A percentile compares a stretch with the other conserved stretches of the same genome.
Evolutionary conservation across 2,329 filamentous ascomycete genomes (phyloP).

Genomic region (Malbranchea cinnamomea): DNA sequence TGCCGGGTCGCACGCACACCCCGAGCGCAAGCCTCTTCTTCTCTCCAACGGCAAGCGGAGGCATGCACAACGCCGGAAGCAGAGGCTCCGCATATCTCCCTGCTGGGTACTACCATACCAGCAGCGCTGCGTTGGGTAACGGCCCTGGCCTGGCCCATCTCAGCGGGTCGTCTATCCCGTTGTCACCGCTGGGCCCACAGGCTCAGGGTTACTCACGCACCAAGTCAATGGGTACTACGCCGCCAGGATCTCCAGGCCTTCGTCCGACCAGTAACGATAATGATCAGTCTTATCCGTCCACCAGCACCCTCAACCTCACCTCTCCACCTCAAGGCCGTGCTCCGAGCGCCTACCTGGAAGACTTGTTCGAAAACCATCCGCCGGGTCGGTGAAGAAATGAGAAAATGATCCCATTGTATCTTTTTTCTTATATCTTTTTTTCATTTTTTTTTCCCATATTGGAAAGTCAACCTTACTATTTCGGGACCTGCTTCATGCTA

Average conservation of each 20-base stretch:
- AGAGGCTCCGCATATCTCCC: conserved; percentile 70
- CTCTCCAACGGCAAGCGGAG: conserved; percentile 67
- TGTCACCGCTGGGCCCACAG: conserved; percentile 47
- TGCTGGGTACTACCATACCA: conserved; percentile 76
- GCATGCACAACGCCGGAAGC: conserved; percentile 38
- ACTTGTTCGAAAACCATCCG: conserved; percentile 64
- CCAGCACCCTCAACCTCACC: conserved; percentile 51
- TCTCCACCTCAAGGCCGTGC: conserved; percentile 54
- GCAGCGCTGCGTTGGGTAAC: conserved; percentile 37
- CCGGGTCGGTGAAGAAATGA: conserved; percentile 6
- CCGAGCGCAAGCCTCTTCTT: conserved; percentile 74
- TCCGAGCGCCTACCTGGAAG: conserved; percentile 80
- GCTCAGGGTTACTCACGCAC: conserved; percentile 38
- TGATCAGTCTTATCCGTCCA: conserved; percentile 17
- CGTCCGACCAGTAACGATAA: conserved; percentile 29
- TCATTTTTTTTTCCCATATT: too few relatives aligned
- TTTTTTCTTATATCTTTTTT: too few relatives aligned
- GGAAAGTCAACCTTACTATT: too few relatives aligned
- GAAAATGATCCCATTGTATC: too few relatives aligned
- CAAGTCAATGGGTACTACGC: conserved; percentile 37
- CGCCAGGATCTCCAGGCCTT: conserved; percentile 50
- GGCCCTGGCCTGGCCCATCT: conserved; percentile 16
- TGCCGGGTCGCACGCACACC: conserved; percentile 28
- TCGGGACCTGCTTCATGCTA: too few relatives aligned
- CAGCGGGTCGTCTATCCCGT: conserved; percentile 41